These are phyloP conservation scores for Grosmannia penicillata DNA, from an alignment of 2,329 filamentous ascomycete genomes.

Conservation along the genomic window DNA sequence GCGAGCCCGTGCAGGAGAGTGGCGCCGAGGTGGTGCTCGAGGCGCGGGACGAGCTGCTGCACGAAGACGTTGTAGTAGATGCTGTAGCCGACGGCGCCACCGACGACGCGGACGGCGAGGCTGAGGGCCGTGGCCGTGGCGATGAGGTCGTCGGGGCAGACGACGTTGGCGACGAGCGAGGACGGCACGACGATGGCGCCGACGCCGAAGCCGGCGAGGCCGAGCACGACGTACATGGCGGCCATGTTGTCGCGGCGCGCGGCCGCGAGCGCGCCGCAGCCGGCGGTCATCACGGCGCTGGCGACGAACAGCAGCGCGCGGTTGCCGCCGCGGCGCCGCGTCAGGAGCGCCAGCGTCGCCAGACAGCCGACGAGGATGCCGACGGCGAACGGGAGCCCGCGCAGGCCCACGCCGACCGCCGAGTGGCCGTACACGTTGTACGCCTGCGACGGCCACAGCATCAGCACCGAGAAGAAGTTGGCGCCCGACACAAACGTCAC, in stretches of 20 bases:
- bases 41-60: slow-evolving; percentile 27
- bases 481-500: slow-evolving; percentile 45
- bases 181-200: slow-evolving; percentile 54
- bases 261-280: slow-evolving; percentile 37
- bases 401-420: slow-evolving; percentile 46
- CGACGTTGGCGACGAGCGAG: slow-evolving; percentile 53
- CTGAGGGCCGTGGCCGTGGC: slow-evolving; percentile 55
- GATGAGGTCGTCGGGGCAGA: slow-evolving; percentile 56
- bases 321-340: slow-evolving; percentile 41
- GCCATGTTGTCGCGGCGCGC: slow-evolving; percentile 35
- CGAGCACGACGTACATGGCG: slow-evolving; percentile 40
- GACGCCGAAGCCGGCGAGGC: slow-evolving; percentile 47
- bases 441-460: slow-evolving; percentile 50
- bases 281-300: slow-evolving; percentile 50
- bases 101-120: slow-evolving; percentile 53
- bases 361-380: slow-evolving; percentile 46
- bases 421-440: slow-evolving; percentile 54
- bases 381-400: slow-evolving; percentile 49
- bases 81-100: slow-evolving; percentile 50
- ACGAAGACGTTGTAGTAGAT: slow-evolving; percentile 41
- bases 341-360: slow-evolving; percentile 41
- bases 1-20: slow-evolving; percentile 24
- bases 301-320: slow-evolving; percentile 43
- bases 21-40: slow-evolving; percentile 31
- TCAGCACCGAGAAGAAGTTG: slow-evolving; percentile 39